Conservation (phyloP, 306 rosid genomes). For the Gynostemma pentaphyllum region DNA sequence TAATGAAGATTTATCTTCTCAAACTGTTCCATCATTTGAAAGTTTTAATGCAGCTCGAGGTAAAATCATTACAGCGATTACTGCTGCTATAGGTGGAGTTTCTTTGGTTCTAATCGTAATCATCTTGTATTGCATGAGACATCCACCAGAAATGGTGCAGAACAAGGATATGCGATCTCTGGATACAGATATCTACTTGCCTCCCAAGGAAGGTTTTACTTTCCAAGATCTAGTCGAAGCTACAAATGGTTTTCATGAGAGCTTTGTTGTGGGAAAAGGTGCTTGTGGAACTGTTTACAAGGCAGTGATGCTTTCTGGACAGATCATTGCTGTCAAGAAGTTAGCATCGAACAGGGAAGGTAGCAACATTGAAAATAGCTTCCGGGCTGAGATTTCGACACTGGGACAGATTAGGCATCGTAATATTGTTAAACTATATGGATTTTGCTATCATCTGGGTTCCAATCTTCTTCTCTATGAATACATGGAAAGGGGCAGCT, state of each 20-base stretch:
- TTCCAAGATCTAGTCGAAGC: slow-evolving; percentile 82
- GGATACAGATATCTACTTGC: slow-evolving; percentile 56
- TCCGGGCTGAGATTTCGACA: slow-evolving; percentile 75
- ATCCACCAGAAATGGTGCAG: slow-evolving; percentile 18
- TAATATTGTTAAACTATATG: slow-evolving; percentile 76
- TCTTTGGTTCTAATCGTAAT: slow-evolving; percentile 66
- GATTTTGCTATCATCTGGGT: slow-evolving; percentile 73
- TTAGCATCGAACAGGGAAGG: slow-evolving; percentile 68
- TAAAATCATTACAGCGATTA: slow-evolving; percentile 42
- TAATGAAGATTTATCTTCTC: slow-evolving; percentile 31
- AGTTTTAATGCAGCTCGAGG: slow-evolving; percentile 31
- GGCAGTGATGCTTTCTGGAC: slow-evolving; percentile 56
- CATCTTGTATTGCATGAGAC: slow-evolving; percentile 45
- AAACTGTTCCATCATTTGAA: slow-evolving; percentile 27
- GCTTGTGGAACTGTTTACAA: slow-evolving; percentile 91
- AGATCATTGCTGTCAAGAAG: slow-evolving; percentile 70
- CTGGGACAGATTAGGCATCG: slow-evolving; percentile 86
- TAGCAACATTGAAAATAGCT: slow-evolving; percentile 51
- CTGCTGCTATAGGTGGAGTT: slow-evolving; percentile 72
- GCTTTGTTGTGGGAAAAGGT: slow-evolving; percentile 54
- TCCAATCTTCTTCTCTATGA: slow-evolving; percentile 74
- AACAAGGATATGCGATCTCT: slow-evolving; percentile 32
- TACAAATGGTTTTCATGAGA: slow-evolving; percentile 54
- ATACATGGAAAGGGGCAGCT: slow-evolving; percentile 81
- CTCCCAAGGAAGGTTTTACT: slow-evolving; percentile 70